Percentiles rank a stretch among this genome's conserved stretches.
These are phyloP conservation scores for Eucalyptus grandis DNA, from an alignment of 345 rosid genomes.

Conservation along the genomic window DNA sequence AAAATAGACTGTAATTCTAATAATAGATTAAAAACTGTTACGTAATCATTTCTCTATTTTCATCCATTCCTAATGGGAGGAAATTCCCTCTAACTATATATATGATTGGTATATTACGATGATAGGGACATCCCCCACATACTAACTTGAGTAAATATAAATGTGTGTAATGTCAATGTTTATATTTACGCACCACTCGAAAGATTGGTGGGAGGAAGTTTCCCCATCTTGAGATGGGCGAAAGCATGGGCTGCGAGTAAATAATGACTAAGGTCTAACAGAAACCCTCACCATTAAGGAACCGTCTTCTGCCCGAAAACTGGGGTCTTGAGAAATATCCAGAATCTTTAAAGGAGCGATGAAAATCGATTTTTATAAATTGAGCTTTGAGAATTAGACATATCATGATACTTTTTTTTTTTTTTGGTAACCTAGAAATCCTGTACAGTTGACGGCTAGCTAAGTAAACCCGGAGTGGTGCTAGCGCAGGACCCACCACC, in stretches of 20 bases:
- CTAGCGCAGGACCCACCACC: too few species aligned
- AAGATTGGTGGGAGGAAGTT: not conserved
- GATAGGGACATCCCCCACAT: not conserved
- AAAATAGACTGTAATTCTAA: too few species aligned
- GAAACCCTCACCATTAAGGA: not conserved
- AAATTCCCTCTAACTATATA: not conserved
- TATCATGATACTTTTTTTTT: not conserved
- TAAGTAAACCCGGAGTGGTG: accelerated
- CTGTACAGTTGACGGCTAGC: accelerated
- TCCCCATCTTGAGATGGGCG: not conserved
- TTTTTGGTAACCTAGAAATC: accelerated
- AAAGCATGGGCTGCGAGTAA: not conserved
- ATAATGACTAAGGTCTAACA: not conserved
- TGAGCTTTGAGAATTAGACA: not conserved
- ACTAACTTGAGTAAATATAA: not conserved
- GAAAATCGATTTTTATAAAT: not conserved
- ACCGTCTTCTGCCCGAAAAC: not conserved
- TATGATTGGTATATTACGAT: not conserved
- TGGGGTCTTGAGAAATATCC: not conserved
- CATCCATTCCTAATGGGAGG: not conserved
- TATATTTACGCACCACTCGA: not conserved
- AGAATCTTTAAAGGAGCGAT: not conserved
- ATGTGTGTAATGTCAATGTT: not conserved
- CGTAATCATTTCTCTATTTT: too few species aligned
- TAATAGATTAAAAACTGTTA: accelerated